Conservation (phyloP, 1,284 basidiomycete species). For the Apiotrichum veenhuisii region DNA sequence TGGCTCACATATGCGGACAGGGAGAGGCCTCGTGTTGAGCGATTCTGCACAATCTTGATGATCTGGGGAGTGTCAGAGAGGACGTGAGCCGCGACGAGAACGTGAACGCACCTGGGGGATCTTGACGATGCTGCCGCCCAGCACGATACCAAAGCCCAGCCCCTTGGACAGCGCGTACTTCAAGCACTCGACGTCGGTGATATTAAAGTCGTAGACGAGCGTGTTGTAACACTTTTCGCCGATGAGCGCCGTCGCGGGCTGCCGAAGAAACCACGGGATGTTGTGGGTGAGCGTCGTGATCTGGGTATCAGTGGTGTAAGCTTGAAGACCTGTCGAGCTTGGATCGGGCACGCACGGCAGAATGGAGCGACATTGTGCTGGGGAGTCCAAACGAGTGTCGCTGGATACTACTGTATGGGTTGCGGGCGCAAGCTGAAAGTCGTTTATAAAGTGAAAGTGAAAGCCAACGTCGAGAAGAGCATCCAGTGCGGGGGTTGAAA, state of each 20-base stretch:
- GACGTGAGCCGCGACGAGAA: conserved; percentile 53
- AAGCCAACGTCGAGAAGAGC: no score
- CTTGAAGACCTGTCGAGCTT: not conserved
- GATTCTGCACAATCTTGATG: conserved; percentile 55
- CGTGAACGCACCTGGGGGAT: conserved; percentile 67
- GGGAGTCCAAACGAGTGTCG: not conserved
- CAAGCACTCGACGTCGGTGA: conserved; percentile 79
- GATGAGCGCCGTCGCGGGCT: conserved; percentile 74
- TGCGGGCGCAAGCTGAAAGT: no score
- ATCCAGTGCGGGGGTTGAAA: no score
- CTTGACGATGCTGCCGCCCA: conserved; percentile 90
- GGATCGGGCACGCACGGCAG: conserved; percentile 11
- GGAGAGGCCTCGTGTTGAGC: conserved; percentile 78
- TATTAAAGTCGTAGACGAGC: conserved; percentile 80
- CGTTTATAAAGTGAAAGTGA: no score
- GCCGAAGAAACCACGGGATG: conserved; percentile 74
- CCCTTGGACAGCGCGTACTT: conserved; percentile 90
- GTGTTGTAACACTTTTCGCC: conserved; percentile 89
- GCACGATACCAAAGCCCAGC: conserved; percentile 85
- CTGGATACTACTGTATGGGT: no score
- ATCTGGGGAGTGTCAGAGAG: conserved; percentile 51
- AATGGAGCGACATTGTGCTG: conserved; percentile 15
- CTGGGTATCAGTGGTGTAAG: conserved; percentile 15
- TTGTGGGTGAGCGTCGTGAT: conserved; percentile 51
- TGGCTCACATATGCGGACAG: conserved; percentile 63